These are phyloP conservation scores for Vitellaria paradoxa DNA, from an alignment of 179 eudicot species.

Conservation along the genomic window DNA sequence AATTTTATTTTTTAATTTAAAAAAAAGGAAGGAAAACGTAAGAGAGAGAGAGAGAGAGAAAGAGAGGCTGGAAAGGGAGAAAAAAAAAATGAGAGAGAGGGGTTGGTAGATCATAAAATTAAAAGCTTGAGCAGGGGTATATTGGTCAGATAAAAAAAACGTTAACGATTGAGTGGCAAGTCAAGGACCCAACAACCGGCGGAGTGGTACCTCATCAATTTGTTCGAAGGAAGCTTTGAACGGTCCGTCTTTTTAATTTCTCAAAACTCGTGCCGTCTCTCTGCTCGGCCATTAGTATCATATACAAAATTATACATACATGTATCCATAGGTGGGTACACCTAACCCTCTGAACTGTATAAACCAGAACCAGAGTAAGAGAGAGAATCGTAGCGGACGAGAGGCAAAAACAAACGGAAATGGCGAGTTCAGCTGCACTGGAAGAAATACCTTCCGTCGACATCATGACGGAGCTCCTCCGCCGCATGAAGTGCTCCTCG, in stretches of 20 bases:
- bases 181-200: too few species aligned
- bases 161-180: too few species aligned
- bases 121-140: too few species aligned
- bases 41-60: too few species aligned
- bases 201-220: background rate
- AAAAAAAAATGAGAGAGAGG: too few species aligned
- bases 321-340: background rate
- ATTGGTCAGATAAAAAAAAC: too few species aligned
- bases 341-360: background rate
- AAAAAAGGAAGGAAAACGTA: too few species aligned
- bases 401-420: background rate
- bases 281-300: background rate
- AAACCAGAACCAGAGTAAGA: background rate
- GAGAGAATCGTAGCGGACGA: background rate
- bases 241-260: background rate
- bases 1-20: too few species aligned
- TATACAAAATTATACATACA: background rate
- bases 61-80: too few species aligned
- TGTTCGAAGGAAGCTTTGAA: background rate
- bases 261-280: background rate
- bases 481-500: constrained; percentile 67
- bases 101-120: too few species aligned
- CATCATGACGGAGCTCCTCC: constrained; percentile 65
- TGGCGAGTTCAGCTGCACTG: constrained; percentile 26
- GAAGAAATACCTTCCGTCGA: constrained; percentile 54